Conservation (phyloP, 2,329 filamentous ascomycete species). For the Furcasterigmium sp. region DNA sequence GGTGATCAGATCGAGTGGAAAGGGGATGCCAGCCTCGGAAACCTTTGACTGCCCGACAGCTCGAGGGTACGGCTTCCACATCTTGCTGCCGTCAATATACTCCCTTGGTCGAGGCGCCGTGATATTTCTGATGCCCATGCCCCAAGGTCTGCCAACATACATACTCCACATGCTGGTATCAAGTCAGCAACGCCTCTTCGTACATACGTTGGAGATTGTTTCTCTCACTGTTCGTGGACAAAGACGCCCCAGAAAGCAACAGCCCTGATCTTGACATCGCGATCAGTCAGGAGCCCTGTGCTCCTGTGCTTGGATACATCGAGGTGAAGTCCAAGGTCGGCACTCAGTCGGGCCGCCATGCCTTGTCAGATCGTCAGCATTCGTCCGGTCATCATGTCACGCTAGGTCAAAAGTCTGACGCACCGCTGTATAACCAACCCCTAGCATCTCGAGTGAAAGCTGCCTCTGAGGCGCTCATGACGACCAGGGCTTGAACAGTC, state of each 20-base stretch:
- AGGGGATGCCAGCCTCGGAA: background rate
- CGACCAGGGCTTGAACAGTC: slow-evolving; percentile 18
- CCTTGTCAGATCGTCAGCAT: slow-evolving; percentile 3
- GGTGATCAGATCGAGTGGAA: background rate
- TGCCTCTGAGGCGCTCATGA: slow-evolving; percentile 18
- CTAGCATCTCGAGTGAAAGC: slow-evolving; percentile 18
- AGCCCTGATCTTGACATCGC: slow-evolving; percentile 8
- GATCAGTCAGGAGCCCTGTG: slow-evolving; percentile 4
- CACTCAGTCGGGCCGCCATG: slow-evolving; percentile 11
- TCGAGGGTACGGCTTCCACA: slow-evolving; percentile 5
- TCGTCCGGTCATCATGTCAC: too few relatives aligned
- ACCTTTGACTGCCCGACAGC: background rate
- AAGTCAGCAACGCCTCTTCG: too few relatives aligned
- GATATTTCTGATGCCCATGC: slow-evolving; percentile 19
- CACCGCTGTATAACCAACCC: slow-evolving; percentile 20
- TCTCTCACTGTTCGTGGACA: slow-evolving; percentile 6
- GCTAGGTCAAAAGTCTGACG: background rate
- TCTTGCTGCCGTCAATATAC: slow-evolving; percentile 11
- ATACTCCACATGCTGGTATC: slow-evolving; percentile 13
- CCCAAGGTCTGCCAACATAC: slow-evolving; percentile 16
- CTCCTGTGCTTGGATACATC: slow-evolving; percentile 6
- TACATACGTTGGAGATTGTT: too few relatives aligned
- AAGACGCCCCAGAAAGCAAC: slow-evolving; percentile 14
- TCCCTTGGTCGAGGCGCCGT: slow-evolving; percentile 16
- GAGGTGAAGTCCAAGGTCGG: slow-evolving; percentile 13